Evolutionary conservation across 148 eudicot species (phyloP).

Genomic region (Mesembryanthemum crystallinum): DNA sequence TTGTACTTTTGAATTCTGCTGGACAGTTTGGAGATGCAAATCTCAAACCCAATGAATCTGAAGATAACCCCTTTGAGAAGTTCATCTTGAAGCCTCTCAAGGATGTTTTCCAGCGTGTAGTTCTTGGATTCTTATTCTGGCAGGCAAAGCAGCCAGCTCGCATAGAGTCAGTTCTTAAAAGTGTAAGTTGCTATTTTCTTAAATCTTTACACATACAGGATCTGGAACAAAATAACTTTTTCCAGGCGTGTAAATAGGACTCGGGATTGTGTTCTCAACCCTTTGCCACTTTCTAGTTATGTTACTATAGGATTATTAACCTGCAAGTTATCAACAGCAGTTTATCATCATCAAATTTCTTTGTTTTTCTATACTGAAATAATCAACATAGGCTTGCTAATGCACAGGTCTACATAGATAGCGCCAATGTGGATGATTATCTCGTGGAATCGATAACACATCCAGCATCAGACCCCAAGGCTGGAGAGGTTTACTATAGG

Average conservation of each 20-base stretch:
- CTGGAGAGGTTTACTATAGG: constrained; percentile 98
- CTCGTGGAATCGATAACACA: constrained; percentile 78
- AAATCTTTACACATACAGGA: not conserved
- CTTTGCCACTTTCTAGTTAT: not conserved
- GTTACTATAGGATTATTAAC: not conserved
- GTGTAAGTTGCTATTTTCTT: constrained; percentile 48
- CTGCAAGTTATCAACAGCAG: not conserved
- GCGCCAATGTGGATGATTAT: constrained; percentile 89
- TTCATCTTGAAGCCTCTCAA: constrained; percentile 71
- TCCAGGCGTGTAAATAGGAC: not conserved
- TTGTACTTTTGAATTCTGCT: constrained; percentile 77
- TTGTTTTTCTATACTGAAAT: not conserved
- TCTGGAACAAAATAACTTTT: not conserved
- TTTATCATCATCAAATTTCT: constrained; percentile 1
- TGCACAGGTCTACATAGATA: constrained; percentile 68
- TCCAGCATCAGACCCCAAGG: constrained; percentile 94
- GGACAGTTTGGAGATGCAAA: constrained; percentile 82
- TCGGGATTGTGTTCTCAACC: not conserved
- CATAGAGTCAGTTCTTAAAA: constrained; percentile 69
- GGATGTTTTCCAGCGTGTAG: constrained; percentile 72
- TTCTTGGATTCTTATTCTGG: constrained; percentile 84
- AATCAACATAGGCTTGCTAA: constrained; percentile 1
- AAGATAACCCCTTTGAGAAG: constrained; percentile 57
- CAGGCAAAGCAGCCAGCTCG: constrained; percentile 95
- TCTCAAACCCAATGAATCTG: constrained; percentile 35